phyloP scores from a whole-genome alignment of 495 filamentous ascomycete genomes.

The Neurospora sp. region DNA sequence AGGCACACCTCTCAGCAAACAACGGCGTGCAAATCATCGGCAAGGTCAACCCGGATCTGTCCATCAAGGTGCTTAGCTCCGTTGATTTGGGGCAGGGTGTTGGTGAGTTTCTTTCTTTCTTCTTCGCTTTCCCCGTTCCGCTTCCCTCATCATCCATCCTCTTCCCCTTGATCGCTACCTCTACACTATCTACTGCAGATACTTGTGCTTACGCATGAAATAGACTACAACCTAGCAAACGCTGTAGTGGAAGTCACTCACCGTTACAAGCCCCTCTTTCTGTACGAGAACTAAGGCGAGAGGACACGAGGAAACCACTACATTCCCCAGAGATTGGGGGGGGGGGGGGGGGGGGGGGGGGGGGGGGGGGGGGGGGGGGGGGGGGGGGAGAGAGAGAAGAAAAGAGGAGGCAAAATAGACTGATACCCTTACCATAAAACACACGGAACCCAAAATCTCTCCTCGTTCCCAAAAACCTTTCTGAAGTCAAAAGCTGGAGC shows the following conservation, averaged over 20 bases:
- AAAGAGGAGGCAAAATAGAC: not conserved
- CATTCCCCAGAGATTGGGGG: not conserved
- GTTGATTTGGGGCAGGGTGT: constrained; percentile 69
- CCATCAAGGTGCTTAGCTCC: constrained; percentile 61
- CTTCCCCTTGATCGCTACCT: constrained; percentile 6
- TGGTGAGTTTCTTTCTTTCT: constrained; percentile 35
- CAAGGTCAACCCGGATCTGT: constrained; percentile 75
- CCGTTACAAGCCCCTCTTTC: constrained; percentile 59
- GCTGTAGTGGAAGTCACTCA: constrained; percentile 85
- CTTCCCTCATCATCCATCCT: not conserved
- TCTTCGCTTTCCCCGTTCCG: not conserved
- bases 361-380: not conserved
- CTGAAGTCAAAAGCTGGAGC: no score
- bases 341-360: not conserved
- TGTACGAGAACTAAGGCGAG: constrained; percentile 23
- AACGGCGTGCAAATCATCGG: constrained; percentile 83
- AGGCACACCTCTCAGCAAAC: constrained; percentile 66
- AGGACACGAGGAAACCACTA: constrained; percentile 4
- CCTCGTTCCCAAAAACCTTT: not conserved
- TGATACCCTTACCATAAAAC: not conserved
- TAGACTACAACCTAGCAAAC: constrained; percentile 73
- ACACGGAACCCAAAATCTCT: not conserved
- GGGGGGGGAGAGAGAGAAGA: not conserved
- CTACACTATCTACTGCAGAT: not conserved
- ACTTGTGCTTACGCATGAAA: not conserved